phyloP scores from a whole-genome alignment of 139 green algal species.

The Coelastrella sp. region DNA sequence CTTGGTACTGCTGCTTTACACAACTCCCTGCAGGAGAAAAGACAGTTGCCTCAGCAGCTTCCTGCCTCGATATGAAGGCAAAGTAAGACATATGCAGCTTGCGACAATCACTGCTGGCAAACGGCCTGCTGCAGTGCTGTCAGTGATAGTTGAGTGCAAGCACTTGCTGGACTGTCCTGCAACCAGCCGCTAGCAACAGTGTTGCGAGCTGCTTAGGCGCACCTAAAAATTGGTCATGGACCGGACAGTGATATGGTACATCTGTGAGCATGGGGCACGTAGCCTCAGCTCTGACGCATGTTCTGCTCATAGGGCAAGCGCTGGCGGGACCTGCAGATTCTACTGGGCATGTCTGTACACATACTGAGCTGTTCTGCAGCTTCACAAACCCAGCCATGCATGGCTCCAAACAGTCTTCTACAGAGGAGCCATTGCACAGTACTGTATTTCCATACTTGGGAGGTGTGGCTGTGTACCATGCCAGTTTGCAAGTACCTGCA shows the following conservation, averaged over 20 bases:
- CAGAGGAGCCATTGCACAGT: constrained; percentile 16
- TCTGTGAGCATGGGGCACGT: constrained; percentile 19
- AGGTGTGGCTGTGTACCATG: not conserved
- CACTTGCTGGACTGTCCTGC: too few relatives aligned
- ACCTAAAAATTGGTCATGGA: constrained; percentile 27
- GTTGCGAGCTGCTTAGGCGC: not conserved
- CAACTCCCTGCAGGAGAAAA: constrained; percentile 19
- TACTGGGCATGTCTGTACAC: constrained; percentile 29
- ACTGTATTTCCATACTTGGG: constrained; percentile 21
- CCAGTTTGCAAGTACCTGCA: constrained; percentile 35
- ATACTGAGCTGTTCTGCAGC: constrained; percentile 23
- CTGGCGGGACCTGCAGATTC: constrained; percentile 24
- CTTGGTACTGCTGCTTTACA: constrained; percentile 41
- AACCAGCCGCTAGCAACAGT: too few relatives aligned
- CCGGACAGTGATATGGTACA: constrained; percentile 17
- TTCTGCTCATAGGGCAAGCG: constrained; percentile 2
- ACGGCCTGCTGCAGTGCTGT: too few relatives aligned
- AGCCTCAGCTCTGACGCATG: not conserved
- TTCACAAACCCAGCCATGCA: constrained; percentile 23
- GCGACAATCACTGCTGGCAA: too few relatives aligned
- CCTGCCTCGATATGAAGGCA: too few relatives aligned
- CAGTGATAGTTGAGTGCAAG: too few relatives aligned
- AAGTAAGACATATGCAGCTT: too few relatives aligned
- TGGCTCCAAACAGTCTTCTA: constrained; percentile 15
- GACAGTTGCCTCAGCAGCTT: too few relatives aligned